Base-by-base conservation (phyloP, 163 green algal species). In the Picocystis sp. region DNA sequence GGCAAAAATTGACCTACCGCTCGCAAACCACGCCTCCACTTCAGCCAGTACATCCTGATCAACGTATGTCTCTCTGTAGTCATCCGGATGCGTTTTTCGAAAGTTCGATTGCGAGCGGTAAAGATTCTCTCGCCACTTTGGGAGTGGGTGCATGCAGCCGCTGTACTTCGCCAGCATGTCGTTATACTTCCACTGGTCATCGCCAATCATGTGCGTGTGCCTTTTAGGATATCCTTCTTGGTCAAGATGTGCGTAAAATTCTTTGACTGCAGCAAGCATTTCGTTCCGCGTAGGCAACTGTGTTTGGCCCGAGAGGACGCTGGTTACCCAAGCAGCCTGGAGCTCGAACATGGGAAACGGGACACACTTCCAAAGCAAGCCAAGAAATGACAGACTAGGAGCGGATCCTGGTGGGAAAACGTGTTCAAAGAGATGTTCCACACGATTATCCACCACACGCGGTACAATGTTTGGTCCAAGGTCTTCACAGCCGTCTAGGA, bases 341-440 rank as follows among this genome's bases (percentile, higher is more conserved):
- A 81, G 23, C 52, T 82, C 61, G 23, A 79, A 80, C 53, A 75
- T 75, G 2, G 78, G 78, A 47, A 91, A 90, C 11, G 78, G 81
- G 2, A 89, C 55, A n/a, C 92, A 74, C 71, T 87, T 88, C 65
- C 69, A 94, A 0, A 76, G 76, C 21, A 96, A 68, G 1, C 85
- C 87, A 14, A 95, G 60, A 44, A 96, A 87, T 14, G 76, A 69
- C 23, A 95, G 69, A 0, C 52, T 73, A 13, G 86, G 77, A 2
- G 65, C 76, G 1, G 72, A 35, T 0, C 35, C 38, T 0, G 74
- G 66, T 0, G 71, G 73, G 29, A 93, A 83, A 14, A 93, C 62
- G 56, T 96, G 80, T 24, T 78, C 47, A 61, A 79, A 91, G 41
- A 94, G 47, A 12, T 64, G 70, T 13, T 38, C 22, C n/a, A 79